A percentile compares a stretch with the other conserved stretches of the same genome.
Conservation (phyloP, 805 yeast species). For the Suhomyces emberorum region DNA sequence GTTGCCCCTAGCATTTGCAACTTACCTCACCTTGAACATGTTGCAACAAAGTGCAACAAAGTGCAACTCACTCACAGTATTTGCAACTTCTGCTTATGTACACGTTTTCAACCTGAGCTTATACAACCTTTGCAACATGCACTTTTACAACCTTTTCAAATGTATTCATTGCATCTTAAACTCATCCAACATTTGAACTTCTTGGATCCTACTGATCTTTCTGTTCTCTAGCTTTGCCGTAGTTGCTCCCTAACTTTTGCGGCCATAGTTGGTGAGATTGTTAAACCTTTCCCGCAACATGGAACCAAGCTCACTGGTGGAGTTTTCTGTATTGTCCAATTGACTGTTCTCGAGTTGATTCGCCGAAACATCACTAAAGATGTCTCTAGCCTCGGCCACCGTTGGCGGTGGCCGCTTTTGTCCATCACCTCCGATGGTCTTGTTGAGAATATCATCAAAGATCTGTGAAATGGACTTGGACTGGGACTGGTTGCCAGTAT, state of each 20-base stretch:
- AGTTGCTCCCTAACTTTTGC: background rate
- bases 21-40: too few relatives aligned
- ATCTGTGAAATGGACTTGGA: constrained; percentile 31
- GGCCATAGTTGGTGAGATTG: constrained; percentile 15
- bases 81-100: too few relatives aligned
- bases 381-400: constrained; percentile 8
- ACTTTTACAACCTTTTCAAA: too few relatives aligned
- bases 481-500: constrained; percentile 15
- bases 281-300: constrained; percentile 20
- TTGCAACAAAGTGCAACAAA: too few relatives aligned
- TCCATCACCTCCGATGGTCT: background rate
- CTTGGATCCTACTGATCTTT: background rate
- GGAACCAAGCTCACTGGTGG: constrained; percentile 23
- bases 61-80: too few relatives aligned
- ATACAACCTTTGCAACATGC: too few relatives aligned
- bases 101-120: too few relatives aligned
- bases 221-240: too few relatives aligned
- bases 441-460: constrained; percentile 27
- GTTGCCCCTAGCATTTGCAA: too few relatives aligned
- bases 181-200: too few relatives aligned
- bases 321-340: constrained; percentile 14
- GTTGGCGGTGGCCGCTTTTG: background rate
- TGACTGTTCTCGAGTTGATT: constrained; percentile 5
- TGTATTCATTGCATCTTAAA: too few relatives aligned
- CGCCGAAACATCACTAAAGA: constrained; percentile 10